Base-by-base conservation (phyloP, 148 eudicot species). In the Amaranthus cruentus region DNA sequence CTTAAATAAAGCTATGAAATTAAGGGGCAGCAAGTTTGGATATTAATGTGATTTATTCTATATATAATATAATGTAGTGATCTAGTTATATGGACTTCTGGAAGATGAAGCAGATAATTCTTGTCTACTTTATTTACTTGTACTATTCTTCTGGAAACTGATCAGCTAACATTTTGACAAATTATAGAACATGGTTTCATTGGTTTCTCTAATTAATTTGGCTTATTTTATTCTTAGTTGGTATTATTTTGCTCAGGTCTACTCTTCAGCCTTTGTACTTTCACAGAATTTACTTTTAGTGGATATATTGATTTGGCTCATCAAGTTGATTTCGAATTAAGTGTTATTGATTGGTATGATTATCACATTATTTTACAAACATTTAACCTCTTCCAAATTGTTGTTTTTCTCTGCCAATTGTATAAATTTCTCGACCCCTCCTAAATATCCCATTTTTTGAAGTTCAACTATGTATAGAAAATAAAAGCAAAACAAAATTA, bases 101-200 rank as follows among this genome's bases (percentile, higher is more conserved):
- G 55, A 70, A 14, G 50, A 71, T 38, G 76, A 80, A 80, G 79
- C 56, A 44, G 55, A 55, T 13, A 57, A 5, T 69, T 57, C 38
- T 52, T 49, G 64, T 76, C 74, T 46, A 52, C 21, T 74, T 43
- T 61, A 10, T 42, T 63, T 64, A 57, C 43, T 12, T 70, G 21
- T 49, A 28, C 43, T 12, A 53, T 68, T 75, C 54, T 59, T 69
- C 49, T 64, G 13, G 70, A 64, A 58, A 57, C 43, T 62, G 66
- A 66, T 3, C 69, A 75, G 60, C 79, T 80, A 80, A 80, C 82
- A 71, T 80, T 71, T 80, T 80, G 79, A 80, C 76, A 59, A 80
- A 70, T 56, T 50, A 18, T 47, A 28, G 28, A 60, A 59, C 51
- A 6, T 52, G 52, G 66, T 48, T 10, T 38, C 38, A 67, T 13